Evolutionary conservation across 768 basidiomycete species (phyloP).

Genomic region (Kondoa subrosea): DNA sequence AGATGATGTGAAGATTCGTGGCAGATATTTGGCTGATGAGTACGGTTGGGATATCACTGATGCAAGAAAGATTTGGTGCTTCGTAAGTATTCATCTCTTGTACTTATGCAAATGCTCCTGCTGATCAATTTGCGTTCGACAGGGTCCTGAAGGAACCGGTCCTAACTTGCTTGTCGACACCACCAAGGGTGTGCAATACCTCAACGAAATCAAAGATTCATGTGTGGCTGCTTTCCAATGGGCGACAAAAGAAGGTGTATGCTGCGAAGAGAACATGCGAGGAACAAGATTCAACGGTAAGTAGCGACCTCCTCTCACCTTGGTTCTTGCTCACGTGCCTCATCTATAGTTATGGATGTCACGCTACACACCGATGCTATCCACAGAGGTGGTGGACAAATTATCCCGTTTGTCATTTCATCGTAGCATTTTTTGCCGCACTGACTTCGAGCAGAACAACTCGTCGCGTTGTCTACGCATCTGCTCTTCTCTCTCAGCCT

Average conservation of each 20-base stretch:
- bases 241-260: constrained; percentile 68
- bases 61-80: constrained; percentile 99
- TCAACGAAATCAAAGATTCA: constrained; percentile 99
- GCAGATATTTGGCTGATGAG: constrained; percentile 88
- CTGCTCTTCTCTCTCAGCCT: constrained; percentile 77
- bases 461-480: constrained; percentile 90
- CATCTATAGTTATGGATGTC: constrained; percentile 22
- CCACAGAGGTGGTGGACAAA: constrained; percentile 93
- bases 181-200: constrained; percentile 81
- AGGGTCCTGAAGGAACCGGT: constrained; percentile 87
- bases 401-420: too few species aligned
- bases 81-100: constrained; percentile 33
- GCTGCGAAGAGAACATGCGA: constrained; percentile 96
- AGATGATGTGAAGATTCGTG: constrained; percentile 95
- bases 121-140: not conserved
- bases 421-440: too few species aligned
- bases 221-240: constrained; percentile 98
- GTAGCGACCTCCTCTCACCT: constrained; percentile 34
- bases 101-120: not conserved
- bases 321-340: not conserved
- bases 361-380: constrained; percentile 89
- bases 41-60: constrained; percentile 98
- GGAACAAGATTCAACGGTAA: constrained; percentile 89
- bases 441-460: too few species aligned
- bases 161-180: constrained; percentile 93